Evolutionary conservation across 257 asterid genomes (phyloP), one percentile per base, ranked within the genome.

Genomic region (Solanum infundibuliforme): DNA sequence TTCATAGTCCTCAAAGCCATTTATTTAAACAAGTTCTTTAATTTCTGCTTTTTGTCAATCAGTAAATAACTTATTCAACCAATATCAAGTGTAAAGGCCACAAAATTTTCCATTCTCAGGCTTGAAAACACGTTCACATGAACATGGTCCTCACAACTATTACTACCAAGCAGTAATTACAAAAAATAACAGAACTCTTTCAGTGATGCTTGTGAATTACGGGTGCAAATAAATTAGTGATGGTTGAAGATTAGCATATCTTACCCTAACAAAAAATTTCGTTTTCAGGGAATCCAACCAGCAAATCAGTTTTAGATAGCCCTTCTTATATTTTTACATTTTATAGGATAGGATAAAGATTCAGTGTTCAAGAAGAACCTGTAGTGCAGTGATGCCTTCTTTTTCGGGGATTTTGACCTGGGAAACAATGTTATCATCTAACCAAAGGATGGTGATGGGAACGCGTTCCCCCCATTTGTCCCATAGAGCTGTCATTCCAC

Each of bases 401-500:
- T 90, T 95, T 18, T 95, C 94, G 5, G 97, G 98, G 16, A 93
- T 92, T 88, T 96, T 96, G 88, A 96, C 97, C 85, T 96, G 98
- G 10, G 98, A 93, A 52, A 95, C 99, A 83, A 96, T 90, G 92
- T 96, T 96, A 87, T 96, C 99, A 29, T 96, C 98, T 90, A 96
- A 55, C 96, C 98, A 95, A 11, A 96, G 98, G 76, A 96, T 88
- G 3, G 98, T 87, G 25, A 96, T 95, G 6, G 98, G 99, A 86
- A 95, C 48, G 86, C 98, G 90, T 10, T 93, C 96, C 21, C 99
- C 99, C 99, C 98, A 96, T 90, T 95, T 96, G 88, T 96, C 98
- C 99, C 99, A 96, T 58, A 96, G 79, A n/a, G 98, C 98, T 68
- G 97, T 95, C 99, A 96, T 96, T 75, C 99, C 98, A 83, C 98